phyloP scores from a whole-genome alignment of 805 yeast genomes.

The Candida methanosorbosa region DNA sequence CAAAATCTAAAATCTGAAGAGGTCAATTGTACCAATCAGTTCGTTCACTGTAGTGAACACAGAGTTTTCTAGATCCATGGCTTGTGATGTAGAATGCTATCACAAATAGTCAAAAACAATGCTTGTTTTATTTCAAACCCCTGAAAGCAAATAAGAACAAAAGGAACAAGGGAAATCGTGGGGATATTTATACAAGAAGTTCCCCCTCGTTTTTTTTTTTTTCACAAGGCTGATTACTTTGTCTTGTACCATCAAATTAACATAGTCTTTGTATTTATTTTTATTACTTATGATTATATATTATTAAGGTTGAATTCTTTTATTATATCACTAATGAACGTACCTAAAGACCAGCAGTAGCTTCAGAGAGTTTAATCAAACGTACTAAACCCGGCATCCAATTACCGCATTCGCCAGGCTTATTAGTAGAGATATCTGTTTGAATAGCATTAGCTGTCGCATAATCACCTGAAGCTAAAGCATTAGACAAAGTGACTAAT shows the following conservation, averaged over 20 bases:
- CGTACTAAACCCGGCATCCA: constrained; percentile 94
- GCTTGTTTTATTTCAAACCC: no score
- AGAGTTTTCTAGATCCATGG: background rate
- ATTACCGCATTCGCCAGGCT: constrained; percentile 70
- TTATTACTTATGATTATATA: no score
- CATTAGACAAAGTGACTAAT: constrained; percentile 40
- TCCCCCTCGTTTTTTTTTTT: no score
- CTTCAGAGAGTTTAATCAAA: constrained; percentile 67
- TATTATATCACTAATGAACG: background rate
- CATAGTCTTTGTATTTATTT: background rate
- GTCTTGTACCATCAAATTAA: background rate
- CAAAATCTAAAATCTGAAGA: no score
- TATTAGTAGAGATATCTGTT: constrained; percentile 51
- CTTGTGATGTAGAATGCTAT: background rate
- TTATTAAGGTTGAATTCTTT: no score
- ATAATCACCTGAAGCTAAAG: constrained; percentile 47
- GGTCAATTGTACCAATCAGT: background rate
- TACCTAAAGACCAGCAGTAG: constrained; percentile 2
- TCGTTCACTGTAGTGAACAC: background rate
- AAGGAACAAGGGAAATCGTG: no score
- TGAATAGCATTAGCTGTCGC: constrained; percentile 48
- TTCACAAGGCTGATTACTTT: background rate
- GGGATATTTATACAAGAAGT: no score
- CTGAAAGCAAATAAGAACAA: no score
- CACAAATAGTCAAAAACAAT: no score